These are phyloP conservation scores for Blepharisma undulans DNA, from an alignment of 169 alveolate species.

Conservation along the genomic window DNA sequence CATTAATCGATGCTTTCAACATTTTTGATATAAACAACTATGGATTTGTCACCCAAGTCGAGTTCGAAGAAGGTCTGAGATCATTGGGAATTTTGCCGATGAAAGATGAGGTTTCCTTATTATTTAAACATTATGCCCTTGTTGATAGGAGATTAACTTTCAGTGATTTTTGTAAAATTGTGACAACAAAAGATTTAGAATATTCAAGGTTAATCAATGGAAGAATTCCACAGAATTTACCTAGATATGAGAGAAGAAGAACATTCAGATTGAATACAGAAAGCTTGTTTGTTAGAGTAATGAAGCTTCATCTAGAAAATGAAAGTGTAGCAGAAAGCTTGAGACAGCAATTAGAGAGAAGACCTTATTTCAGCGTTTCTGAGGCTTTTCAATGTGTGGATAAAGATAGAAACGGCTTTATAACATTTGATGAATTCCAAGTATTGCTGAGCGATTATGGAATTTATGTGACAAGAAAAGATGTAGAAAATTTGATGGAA, in stretches of 20 bases:
- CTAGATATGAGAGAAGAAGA: slow-evolving; percentile 15
- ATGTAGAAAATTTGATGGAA: slow-evolving; percentile 35
- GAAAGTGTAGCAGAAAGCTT: slow-evolving; percentile 20
- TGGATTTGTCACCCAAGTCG: slow-evolving; percentile 54
- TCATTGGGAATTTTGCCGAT: slow-evolving; percentile 47
- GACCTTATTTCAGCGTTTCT: slow-evolving; percentile 49
- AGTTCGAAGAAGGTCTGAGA: slow-evolving; percentile 49
- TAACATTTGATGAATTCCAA: slow-evolving; percentile 54
- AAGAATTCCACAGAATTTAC: neutral
- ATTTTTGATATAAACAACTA: slow-evolving; percentile 51
- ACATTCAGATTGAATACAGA: neutral
- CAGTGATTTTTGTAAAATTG: slow-evolving; percentile 15
- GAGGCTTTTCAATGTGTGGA: slow-evolving; percentile 68
- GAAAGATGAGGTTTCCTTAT: slow-evolving; percentile 53
- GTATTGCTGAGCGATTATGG: neutral
- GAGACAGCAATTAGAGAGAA: slow-evolving; percentile 44
- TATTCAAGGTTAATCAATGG: slow-evolving; percentile 17
- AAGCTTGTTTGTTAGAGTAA: neutral
- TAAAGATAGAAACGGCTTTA: slow-evolving; percentile 48
- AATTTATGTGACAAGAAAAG: slow-evolving; percentile 2
- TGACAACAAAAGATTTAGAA: slow-evolving; percentile 15
- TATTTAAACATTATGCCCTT: slow-evolving; percentile 54
- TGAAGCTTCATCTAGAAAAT: slow-evolving; percentile 5
- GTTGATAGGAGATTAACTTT: slow-evolving; percentile 27
- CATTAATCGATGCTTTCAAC: slow-evolving; percentile 68